Evolutionary conservation across 2,329 filamentous ascomycete species (phyloP), one percentile per base, ranked within the genome.

Genomic region (Aspergillus pseudoterreus): DNA sequence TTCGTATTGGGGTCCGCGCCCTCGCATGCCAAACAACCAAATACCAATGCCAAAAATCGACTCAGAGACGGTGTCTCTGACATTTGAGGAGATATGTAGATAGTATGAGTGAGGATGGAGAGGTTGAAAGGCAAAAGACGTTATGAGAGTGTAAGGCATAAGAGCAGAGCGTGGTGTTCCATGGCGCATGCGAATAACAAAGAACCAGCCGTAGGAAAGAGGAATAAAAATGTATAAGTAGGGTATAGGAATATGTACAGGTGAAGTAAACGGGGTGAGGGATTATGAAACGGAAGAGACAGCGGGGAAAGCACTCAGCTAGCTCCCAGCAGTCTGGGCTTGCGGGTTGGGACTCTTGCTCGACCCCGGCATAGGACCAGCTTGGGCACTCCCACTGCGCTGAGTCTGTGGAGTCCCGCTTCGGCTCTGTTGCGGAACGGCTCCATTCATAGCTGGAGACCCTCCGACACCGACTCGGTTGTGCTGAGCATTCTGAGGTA

Each of bases 371-470:
- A 65, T 63, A 19, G 64, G 54, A n/a, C 64, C 69, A 47, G 65
- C 67, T 52, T 75, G 73, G n/a, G 65, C 66, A 57, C 73, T 76
- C 30, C 68, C 68, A 56, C 70, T 71, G 48, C 75, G 69, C 59
- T 77, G 75, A 43, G 69, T 72, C 51, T 77, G 71, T 5, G 75
- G 74, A 6, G 76, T 78, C 22, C 66, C 74, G 57, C 71, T 75
- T 41, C 75, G 68, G 49, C 71, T 76, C 36, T 71, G 66, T 49
- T 73, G 69, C 44, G 70, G 62, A 45, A 70, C 68, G 36, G 67
- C 68, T 43, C 71, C 73, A 56, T 73, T 75, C 67, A 77, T 68
- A 10, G 71, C 72, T n/a, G 74, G 73, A 4, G 72, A 75, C 51
- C 65, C 71, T 41, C 62, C 68, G 45, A 72, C 66, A 10, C 63